A percentile compares a stretch with the other conserved stretches of the same genome.
Evolutionary conservation across 371 early-diverging fungal genomes (phyloP).

Genomic region (Pancytospora philotis): DNA sequence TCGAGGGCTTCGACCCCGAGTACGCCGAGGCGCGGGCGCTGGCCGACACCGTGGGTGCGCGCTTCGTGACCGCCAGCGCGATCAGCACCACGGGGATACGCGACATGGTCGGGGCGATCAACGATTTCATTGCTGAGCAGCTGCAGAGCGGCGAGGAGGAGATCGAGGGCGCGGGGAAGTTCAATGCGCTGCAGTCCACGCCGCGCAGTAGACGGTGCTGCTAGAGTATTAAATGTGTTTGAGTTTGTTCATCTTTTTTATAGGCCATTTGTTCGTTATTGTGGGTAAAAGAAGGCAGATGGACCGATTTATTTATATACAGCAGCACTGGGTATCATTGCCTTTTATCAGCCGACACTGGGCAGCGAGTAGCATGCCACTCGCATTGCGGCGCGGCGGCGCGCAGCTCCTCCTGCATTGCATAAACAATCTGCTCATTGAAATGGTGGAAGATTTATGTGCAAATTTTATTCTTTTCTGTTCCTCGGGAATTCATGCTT

Average conservation of each 20-base stretch:
- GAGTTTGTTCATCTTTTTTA: constrained; percentile 3
- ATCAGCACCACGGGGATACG: constrained; percentile 53
- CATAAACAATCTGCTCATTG: no score
- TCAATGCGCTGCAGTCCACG: constrained; percentile 3
- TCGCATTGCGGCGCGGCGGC: no score
- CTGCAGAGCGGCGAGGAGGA: constrained; percentile 40
- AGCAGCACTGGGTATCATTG: no score
- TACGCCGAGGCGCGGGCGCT: constrained; percentile 13
- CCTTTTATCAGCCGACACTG: no score
- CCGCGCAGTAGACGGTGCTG: constrained; percentile 8
- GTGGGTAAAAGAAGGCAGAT: no score
- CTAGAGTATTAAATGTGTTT: not conserved
- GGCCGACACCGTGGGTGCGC: constrained; percentile 46
- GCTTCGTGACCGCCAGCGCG: constrained; percentile 55
- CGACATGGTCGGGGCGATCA: constrained; percentile 39
- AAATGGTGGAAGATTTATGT: no score
- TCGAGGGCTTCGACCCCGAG: constrained; percentile 60
- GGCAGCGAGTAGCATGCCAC: no score
- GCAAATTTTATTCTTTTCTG: no score
- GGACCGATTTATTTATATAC: no score
- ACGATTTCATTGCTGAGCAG: constrained; percentile 39
- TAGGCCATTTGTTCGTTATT: not conserved
- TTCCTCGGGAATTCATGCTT: no score
- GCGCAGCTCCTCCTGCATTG: no score
- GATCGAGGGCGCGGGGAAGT: constrained; percentile 18